Conservation (phyloP, 805 yeast genomes). For the Kodamaea leandrae region DNA sequence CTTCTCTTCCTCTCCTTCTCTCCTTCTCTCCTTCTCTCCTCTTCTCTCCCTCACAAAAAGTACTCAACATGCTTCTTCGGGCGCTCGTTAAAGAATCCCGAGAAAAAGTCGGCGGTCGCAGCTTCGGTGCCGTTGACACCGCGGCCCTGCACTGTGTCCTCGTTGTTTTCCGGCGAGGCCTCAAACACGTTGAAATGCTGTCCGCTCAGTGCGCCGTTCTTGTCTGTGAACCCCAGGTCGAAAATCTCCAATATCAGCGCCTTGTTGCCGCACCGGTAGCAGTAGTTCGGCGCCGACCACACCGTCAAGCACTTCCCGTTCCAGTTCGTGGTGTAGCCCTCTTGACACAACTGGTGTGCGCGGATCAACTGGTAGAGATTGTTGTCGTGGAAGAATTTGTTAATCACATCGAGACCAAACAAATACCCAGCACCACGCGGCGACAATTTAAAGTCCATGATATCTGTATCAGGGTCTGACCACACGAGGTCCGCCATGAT, state of each 20-base stretch:
- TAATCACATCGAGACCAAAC: slow-evolving; percentile 88
- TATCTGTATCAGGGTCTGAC: slow-evolving; percentile 94
- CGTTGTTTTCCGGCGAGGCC: slow-evolving; percentile 91
- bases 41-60: slow-evolving; percentile 34
- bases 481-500: slow-evolving; percentile 99
- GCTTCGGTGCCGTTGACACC: slow-evolving; percentile 33
- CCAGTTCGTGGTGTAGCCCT: slow-evolving; percentile 91
- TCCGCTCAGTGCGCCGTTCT: slow-evolving; percentile 33
- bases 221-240: slow-evolving; percentile 44
- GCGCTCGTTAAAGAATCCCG: slow-evolving; percentile 27
- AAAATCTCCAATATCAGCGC: slow-evolving; percentile 92
- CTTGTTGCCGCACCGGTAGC: slow-evolving; percentile 94
- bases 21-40: not conserved
- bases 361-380: slow-evolving; percentile 77
- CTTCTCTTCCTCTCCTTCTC: not conserved
- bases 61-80: slow-evolving; percentile 47
- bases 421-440: slow-evolving; percentile 99
- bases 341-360: slow-evolving; percentile 96
- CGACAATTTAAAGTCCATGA: slow-evolving; percentile 74
- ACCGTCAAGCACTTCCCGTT: slow-evolving; percentile 90
- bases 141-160: slow-evolving; percentile 45
- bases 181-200: slow-evolving; percentile 91
- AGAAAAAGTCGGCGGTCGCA: slow-evolving; percentile 22
- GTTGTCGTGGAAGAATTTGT: slow-evolving; percentile 77
- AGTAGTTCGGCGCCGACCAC: slow-evolving; percentile 98